These are phyloP conservation scores for Hericium rajendrae DNA, from an alignment of 768 basidiomycete species.

Conservation along the genomic window DNA sequence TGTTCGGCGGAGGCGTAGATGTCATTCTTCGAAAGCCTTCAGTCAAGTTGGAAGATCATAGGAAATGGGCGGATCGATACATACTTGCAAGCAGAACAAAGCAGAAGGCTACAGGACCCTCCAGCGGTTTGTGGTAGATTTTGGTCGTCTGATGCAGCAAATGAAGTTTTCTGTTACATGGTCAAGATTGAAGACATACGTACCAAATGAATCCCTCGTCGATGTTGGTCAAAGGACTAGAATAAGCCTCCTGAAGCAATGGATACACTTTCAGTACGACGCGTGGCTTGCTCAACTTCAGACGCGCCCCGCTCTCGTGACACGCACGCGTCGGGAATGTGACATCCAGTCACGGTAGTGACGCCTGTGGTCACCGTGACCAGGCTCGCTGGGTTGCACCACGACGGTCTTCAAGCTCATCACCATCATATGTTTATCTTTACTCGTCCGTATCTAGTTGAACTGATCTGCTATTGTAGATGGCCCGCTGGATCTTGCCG, in stretches of 20 bases:
- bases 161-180: neutral
- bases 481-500: too few relatives aligned
- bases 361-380: too few relatives aligned
- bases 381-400: too few relatives aligned
- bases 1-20: slow-evolving; percentile 17
- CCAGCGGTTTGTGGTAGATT: neutral
- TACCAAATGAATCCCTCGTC: neutral
- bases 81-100: neutral
- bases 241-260: neutral
- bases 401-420: too few relatives aligned
- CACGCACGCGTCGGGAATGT: neutral
- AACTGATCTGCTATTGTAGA: too few relatives aligned
- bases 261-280: neutral
- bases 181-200: neutral
- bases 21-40: slow-evolving; percentile 8
- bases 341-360: neutral
- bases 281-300: neutral
- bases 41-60: neutral
- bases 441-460: too few relatives aligned
- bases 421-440: too few relatives aligned
- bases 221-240: neutral
- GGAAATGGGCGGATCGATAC: neutral
- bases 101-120: neutral
- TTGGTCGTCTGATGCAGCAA: neutral
- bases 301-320: neutral